These are phyloP conservation scores for Yamadazyma sp. DNA, from an alignment of 805 yeast species.

Conservation along the genomic window DNA sequence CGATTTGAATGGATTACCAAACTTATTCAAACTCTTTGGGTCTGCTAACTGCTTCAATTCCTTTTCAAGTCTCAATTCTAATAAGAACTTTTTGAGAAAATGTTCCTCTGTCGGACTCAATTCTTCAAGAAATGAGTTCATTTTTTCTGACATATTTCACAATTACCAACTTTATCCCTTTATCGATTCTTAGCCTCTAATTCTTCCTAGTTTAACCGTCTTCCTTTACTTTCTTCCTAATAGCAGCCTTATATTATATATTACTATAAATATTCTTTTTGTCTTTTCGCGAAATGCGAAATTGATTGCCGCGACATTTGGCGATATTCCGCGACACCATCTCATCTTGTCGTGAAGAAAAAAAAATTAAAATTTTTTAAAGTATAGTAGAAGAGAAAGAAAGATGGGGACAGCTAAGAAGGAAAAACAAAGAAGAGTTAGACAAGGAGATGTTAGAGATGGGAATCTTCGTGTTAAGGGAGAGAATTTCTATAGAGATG, in stretches of 20 bases:
- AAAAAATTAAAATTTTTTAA: conserved; percentile 2
- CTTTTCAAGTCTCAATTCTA: conserved; percentile 54
- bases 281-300: too few species aligned
- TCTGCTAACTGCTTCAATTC: conserved; percentile 64
- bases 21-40: conserved; percentile 57
- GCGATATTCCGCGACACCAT: conserved; percentile 3
- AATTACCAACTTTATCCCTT: too few species aligned
- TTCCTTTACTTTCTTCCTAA: too few species aligned
- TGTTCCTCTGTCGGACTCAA: conserved; percentile 75
- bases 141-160: too few species aligned
- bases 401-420: conserved; percentile 91
- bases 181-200: too few species aligned
- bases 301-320: conserved; percentile 2
- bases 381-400: too few species aligned
- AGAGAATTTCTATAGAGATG: conserved; percentile 94
- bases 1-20: conserved; percentile 75
- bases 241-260: too few species aligned
- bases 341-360: conserved; percentile 11
- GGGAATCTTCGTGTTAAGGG: conserved; percentile 94
- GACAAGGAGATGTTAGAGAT: conserved; percentile 78
- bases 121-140: conserved; percentile 10
- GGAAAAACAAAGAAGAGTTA: conserved; percentile 80
- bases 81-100: conserved; percentile 77
- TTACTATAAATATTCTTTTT: too few species aligned
- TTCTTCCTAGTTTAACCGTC: too few species aligned